phyloP scores from a whole-genome alignment of 805 yeast species.

The Peterozyma xylosa region DNA sequence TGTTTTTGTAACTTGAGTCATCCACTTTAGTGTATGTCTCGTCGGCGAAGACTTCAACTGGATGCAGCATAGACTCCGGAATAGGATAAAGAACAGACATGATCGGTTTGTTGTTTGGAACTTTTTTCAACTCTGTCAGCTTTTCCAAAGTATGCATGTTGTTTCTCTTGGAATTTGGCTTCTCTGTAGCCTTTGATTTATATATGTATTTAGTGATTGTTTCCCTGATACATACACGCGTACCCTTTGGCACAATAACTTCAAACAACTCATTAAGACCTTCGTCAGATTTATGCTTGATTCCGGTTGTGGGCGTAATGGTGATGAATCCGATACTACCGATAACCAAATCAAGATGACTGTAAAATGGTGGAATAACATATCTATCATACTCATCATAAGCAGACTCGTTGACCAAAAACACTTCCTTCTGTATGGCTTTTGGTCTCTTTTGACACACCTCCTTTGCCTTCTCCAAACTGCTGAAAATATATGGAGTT shows the following conservation, averaged over 20 bases:
- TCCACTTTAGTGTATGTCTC: constrained; percentile 8
- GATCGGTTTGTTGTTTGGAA: constrained; percentile 14
- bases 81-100: constrained; percentile 16
- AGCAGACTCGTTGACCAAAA: constrained; percentile 16
- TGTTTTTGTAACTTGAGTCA: constrained; percentile 1
- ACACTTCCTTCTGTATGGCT: constrained; percentile 15
- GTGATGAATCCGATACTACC: constrained; percentile 59
- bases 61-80: constrained; percentile 7
- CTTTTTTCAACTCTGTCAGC: constrained; percentile 4
- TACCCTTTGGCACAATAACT: constrained; percentile 48
- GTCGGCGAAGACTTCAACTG: constrained; percentile 11
- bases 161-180: constrained; percentile 8
- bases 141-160: too few species aligned
- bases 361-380: constrained; percentile 64
- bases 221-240: constrained; percentile 43
- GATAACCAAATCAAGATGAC: constrained; percentile 57
- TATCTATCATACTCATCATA: constrained; percentile 30
- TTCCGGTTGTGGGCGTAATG: constrained; percentile 39
- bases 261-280: constrained; percentile 27
- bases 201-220: constrained; percentile 19
- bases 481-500: constrained; percentile 25
- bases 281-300: constrained; percentile 12
- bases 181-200: constrained; percentile 12
- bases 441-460: constrained; percentile 16
- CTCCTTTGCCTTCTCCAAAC: constrained; percentile 23